Percentiles rank a stretch among this genome's conserved stretches.
Conservation (phyloP, 1,284 basidiomycete genomes). For the Mycena sp. region DNA sequence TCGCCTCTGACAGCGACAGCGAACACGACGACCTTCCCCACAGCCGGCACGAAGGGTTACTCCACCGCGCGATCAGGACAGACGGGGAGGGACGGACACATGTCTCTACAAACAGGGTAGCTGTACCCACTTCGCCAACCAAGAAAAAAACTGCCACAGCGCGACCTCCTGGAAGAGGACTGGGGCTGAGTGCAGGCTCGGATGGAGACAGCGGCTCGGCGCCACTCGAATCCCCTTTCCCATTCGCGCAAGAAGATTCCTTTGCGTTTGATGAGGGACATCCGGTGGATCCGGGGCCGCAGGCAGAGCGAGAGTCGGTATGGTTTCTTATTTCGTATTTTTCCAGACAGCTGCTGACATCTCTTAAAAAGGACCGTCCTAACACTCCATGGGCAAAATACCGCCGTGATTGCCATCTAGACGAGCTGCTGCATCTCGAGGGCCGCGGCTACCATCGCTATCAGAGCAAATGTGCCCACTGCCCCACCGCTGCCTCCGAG, state of each 20-base stretch:
- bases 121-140: neutral
- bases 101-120: neutral
- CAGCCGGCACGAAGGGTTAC: neutral
- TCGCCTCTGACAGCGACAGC: neutral
- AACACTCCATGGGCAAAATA: neutral
- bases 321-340: neutral
- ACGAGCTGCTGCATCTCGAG: neutral
- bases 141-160: no score
- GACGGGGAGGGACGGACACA: neutral
- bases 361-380: neutral
- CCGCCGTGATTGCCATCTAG: neutral
- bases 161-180: no score
- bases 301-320: neutral
- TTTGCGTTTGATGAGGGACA: neutral
- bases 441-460: neutral
- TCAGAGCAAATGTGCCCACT: neutral
- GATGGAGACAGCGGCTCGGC: no score
- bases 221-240: neutral
- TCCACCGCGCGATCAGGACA: neutral
- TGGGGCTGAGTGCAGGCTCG: no score
- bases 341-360: no score
- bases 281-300: neutral
- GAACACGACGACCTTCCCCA: neutral
- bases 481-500: no score
- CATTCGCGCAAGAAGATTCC: neutral